A percentile compares a stretch with the other conserved stretches of the same genome.
phyloP scores from a whole-genome alignment of 352 stramenopile genomes.

The Halophytophthora polymorphica region DNA sequence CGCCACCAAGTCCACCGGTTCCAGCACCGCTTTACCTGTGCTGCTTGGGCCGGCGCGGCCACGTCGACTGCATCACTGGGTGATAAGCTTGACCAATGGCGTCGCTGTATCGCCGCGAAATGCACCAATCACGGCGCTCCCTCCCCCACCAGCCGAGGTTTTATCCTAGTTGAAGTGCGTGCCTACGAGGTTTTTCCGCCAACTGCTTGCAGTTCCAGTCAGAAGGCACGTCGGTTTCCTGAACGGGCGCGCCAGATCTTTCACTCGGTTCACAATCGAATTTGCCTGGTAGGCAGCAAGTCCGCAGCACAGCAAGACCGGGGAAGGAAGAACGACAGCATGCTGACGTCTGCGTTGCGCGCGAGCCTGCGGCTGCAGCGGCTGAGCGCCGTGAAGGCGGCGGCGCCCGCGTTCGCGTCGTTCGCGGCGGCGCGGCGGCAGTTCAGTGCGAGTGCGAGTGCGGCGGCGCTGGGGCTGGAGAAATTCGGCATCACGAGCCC shows the following conservation, averaged over 20 bases:
- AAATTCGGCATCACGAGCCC: conserved; percentile 90
- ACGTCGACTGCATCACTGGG: not conserved
- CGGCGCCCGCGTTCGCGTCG: conserved; percentile 23
- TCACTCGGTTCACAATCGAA: conserved; percentile 28
- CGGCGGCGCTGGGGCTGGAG: conserved; percentile 65
- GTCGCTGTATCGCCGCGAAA: not conserved
- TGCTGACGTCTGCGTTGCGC: conserved; percentile 61
- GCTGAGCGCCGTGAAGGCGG: conserved; percentile 35
- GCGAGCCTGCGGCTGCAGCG: conserved; percentile 57
- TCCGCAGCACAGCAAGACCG: not conserved
- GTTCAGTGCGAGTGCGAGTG: conserved; percentile 46
- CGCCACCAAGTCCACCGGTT: not conserved
- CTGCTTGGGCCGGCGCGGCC: not conserved
- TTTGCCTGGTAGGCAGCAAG: conserved; percentile 25
- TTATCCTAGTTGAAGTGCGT: conserved; percentile 6
- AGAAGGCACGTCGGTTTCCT: not conserved
- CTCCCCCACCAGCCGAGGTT: not conserved
- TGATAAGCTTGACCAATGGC: too few relatives aligned
- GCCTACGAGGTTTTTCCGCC: not conserved
- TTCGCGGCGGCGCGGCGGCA: conserved; percentile 22
- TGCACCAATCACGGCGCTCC: not conserved
- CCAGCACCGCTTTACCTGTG: not conserved
- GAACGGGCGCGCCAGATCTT: not conserved
- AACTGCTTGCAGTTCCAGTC: not conserved
- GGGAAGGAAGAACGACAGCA: conserved; percentile 7